These are phyloP conservation scores for Coemansia sp. DNA, from an alignment of 192 early-diverging fungal genomes.

Conservation along the genomic window DNA sequence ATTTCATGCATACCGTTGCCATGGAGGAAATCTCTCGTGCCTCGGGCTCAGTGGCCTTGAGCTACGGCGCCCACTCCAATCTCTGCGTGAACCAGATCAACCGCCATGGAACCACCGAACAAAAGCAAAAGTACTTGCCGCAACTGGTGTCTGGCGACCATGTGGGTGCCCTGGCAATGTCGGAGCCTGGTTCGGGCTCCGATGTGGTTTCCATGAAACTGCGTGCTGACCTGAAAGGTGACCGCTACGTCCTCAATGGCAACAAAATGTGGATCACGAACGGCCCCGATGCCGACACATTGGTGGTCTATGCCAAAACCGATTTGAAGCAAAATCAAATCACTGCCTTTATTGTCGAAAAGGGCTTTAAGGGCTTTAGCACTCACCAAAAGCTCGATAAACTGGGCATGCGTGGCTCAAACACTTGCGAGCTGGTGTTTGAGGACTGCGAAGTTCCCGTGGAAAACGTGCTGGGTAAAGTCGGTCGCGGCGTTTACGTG, in stretches of 20 bases:
- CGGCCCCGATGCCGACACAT: constrained; percentile 81
- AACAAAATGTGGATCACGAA: constrained; percentile 98
- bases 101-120: constrained; percentile 79
- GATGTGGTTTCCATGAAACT: constrained; percentile 92
- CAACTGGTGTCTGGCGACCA: constrained; percentile 82
- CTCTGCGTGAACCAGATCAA: constrained; percentile 95
- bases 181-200: constrained; percentile 81
- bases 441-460: constrained; percentile 87
- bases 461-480: constrained; percentile 82
- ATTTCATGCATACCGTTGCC: constrained; percentile 81
- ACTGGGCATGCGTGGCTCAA: constrained; percentile 92
- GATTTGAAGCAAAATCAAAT: constrained; percentile 74
- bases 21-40: constrained; percentile 93
- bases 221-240: constrained; percentile 76
- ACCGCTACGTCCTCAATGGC: constrained; percentile 80
- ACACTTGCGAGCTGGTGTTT: constrained; percentile 92
- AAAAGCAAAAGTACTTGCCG: constrained; percentile 88
- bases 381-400: constrained; percentile 88
- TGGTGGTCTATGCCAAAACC: constrained; percentile 93
- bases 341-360: constrained; percentile 93
- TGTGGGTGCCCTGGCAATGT: constrained; percentile 92
- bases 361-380: constrained; percentile 80
- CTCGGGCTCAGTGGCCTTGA: constrained; percentile 84
- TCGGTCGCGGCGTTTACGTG: constrained; percentile 88
- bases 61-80: constrained; percentile 96